phyloP scores from a whole-genome alignment of 257 asterid species.

The Sherardia arvensis region DNA sequence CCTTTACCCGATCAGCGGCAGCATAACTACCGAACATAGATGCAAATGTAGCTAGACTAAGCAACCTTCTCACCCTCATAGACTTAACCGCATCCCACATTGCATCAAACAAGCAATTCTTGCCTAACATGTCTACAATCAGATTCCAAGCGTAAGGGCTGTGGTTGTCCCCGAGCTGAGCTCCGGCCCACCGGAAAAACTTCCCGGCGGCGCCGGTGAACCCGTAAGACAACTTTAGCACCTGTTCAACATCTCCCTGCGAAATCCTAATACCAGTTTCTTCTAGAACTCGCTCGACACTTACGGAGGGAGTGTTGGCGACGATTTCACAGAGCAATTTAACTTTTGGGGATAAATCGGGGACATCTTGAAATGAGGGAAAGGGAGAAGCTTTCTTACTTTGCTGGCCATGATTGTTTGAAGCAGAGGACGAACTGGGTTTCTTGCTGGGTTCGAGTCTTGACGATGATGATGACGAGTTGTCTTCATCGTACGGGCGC shows the following conservation, averaged over 20 bases:
- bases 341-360: constrained; percentile 42
- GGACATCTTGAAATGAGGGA: constrained; percentile 28
- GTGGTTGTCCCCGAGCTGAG: constrained; percentile 33
- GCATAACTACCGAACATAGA: constrained; percentile 49
- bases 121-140: constrained; percentile 62
- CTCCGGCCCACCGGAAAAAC: constrained; percentile 63
- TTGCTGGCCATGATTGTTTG: constrained; percentile 12
- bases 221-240: constrained; percentile 41
- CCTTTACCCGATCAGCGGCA: constrained; percentile 33
- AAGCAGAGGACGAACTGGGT: constrained; percentile 18
- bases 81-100: constrained; percentile 83
- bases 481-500: constrained; percentile 30
- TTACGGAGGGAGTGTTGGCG: constrained; percentile 34
- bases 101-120: constrained; percentile 53
- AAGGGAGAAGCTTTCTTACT: constrained; percentile 35
- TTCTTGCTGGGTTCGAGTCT: constrained; percentile 27
- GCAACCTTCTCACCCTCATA: constrained; percentile 36
- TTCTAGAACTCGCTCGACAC: constrained; percentile 45
- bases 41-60: constrained; percentile 42
- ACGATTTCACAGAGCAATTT: constrained; percentile 51
- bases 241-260: constrained; percentile 47
- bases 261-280: constrained; percentile 46
- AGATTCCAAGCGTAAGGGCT: constrained; percentile 50
- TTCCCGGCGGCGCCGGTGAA: constrained; percentile 47
- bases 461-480: constrained; percentile 51